phyloP scores from a whole-genome alignment of 805 yeast genomes.

The Myxozyma melibiosi region DNA sequence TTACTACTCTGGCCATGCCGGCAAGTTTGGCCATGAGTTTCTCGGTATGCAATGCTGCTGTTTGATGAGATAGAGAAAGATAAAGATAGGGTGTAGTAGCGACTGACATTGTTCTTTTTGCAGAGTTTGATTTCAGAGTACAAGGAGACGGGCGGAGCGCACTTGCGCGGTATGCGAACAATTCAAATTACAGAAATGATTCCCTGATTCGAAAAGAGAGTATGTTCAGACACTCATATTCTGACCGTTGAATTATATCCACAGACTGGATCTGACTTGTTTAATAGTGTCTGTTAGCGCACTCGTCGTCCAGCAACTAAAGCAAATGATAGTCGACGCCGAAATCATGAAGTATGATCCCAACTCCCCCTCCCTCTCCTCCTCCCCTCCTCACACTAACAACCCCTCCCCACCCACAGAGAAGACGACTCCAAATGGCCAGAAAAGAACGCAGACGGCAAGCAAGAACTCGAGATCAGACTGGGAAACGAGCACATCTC shows the following conservation, averaged over 20 bases:
- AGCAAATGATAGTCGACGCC: constrained; percentile 44
- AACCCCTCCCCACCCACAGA: constrained; percentile 13
- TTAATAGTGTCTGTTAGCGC: constrained; percentile 43
- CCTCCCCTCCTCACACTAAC: neutral
- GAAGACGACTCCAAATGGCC: constrained; percentile 51
- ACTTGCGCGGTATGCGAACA: constrained; percentile 48
- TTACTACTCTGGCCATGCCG: constrained; percentile 51
- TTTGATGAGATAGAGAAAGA: neutral
- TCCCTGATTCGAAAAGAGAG: constrained; percentile 46
- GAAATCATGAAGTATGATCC: constrained; percentile 46
- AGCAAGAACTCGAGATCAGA: constrained; percentile 48
- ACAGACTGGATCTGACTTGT: neutral
- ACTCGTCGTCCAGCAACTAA: constrained; percentile 44
- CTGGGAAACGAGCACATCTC: constrained; percentile 43
- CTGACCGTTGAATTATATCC: neutral
- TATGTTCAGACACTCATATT: constrained; percentile 16
- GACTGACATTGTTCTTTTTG: neutral
- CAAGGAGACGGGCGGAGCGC: constrained; percentile 42
- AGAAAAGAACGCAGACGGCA: constrained; percentile 45
- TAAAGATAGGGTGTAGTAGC: neutral
- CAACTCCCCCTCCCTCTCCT: neutral
- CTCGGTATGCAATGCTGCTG: constrained; percentile 38
- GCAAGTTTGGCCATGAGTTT: constrained; percentile 52
- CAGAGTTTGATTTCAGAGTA: constrained; percentile 44
- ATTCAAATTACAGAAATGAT: constrained; percentile 51